phyloP scores from a whole-genome alignment of 1,284 basidiomycete species.

The Melampsora occidentalis region DNA sequence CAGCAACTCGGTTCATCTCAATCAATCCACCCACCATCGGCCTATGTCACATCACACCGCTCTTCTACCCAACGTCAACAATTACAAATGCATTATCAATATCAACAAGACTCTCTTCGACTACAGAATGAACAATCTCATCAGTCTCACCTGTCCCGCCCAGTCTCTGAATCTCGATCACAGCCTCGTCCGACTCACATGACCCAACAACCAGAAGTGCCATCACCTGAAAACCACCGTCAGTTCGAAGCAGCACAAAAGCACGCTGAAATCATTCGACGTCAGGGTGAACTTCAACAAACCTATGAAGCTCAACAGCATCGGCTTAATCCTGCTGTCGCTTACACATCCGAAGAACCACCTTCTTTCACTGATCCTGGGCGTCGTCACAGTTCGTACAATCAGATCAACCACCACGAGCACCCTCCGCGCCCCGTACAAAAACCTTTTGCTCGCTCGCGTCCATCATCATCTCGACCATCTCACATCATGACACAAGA shows the following conservation, averaged over 20 bases:
- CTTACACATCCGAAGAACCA: no score
- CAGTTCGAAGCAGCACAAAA: background rate
- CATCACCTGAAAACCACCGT: background rate
- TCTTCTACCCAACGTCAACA: conserved; percentile 13
- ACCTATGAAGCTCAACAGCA: background rate
- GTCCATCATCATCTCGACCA: conserved; percentile 1
- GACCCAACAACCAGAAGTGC: background rate
- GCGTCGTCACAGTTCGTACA: background rate
- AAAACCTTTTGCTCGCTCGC: background rate
- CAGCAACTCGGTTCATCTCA: conserved; percentile 11
- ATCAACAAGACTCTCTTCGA: conserved; percentile 12
- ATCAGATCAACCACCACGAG: background rate
- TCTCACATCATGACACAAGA: no score
- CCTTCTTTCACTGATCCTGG: background rate
- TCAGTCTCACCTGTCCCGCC: background rate
- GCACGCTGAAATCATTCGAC: background rate
- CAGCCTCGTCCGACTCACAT: background rate
- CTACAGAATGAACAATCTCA: conserved; percentile 13
- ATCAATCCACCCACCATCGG: conserved; percentile 11
- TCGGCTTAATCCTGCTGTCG: background rate
- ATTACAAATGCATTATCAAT: conserved; percentile 13
- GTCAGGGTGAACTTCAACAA: background rate
- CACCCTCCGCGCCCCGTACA: background rate
- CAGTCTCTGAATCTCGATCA: conserved; percentile 7
- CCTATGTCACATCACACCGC: conserved; percentile 3